A percentile compares a stretch with the other conserved stretches of the same genome.
These are phyloP conservation scores for Nemophila menziesii DNA, from an alignment of 257 asterid genomes.

Conservation along the genomic window DNA sequence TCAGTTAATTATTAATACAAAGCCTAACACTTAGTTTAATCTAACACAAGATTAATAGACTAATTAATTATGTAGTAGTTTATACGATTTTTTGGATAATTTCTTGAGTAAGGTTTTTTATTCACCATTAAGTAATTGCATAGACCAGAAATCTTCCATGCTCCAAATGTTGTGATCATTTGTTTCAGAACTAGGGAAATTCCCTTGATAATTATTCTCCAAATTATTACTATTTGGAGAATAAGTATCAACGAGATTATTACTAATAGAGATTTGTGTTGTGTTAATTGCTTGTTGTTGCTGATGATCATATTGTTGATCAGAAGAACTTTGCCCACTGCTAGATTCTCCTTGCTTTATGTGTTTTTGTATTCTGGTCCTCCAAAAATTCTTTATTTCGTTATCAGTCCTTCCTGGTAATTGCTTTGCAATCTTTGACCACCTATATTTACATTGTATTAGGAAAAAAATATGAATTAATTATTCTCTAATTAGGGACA, in stretches of 20 bases:
- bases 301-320: conserved; percentile 7
- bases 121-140: conserved; percentile 65
- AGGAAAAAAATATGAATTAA: not conserved
- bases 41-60: no score
- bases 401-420: conserved; percentile 89
- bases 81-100: no score
- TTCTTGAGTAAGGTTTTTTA: no score
- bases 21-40: no score
- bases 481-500: not conserved
- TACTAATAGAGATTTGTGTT: conserved; percentile 37
- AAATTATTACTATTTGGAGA: conserved; percentile 36
- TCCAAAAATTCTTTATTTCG: conserved; percentile 86
- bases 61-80: no score
- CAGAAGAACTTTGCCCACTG: conserved; percentile 18
- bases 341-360: conserved; percentile 43
- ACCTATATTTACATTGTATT: conserved; percentile 23
- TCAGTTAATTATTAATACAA: no score
- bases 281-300: conserved; percentile 45
- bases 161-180: conserved; percentile 64
- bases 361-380: conserved; percentile 85
- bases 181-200: conserved; percentile 41
- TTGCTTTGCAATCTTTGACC: conserved; percentile 95
- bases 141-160: conserved; percentile 89
- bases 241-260: conserved; percentile 44
- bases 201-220: conserved; percentile 32